Evolutionary conservation across 1,139 yeast genomes (phyloP), one percentile per base, ranked within the genome.

Genomic region (Blastobotrys ciferrii): DNA sequence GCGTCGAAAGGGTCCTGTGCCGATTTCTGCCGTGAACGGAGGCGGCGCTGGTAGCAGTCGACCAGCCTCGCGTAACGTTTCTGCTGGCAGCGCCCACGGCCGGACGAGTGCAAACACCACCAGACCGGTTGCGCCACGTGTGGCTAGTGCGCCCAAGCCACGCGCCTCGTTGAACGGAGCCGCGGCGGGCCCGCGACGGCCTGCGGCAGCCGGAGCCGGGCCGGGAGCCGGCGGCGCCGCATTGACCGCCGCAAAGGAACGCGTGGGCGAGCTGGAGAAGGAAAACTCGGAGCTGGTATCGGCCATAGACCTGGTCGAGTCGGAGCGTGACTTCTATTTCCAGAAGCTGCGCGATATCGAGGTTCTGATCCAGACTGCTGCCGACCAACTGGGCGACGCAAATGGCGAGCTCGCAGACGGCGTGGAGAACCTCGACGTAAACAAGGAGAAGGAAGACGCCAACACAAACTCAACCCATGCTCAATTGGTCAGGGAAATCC

Each of bases 301-400:
- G 53, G 61, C 65, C 6, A 55, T 61, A 3, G 68, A 64, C 41
- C 53, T 64, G 25, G 72, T 87, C 50, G 61, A 58, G 39, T 53
- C 64, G 0, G 98, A 94, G 64, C 78, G 98, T 53, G 86, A 87
- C 63, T 89, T 92, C 61, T 92, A 92, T 67, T 92, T 87, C 68
- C 84, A 85, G 60, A 92, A 92, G 68, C 73, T 92, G 47, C 78
- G 96, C 53, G 95, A 86, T 53, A 87, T 92, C 53, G 98, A 92
- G 67, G 80, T 88, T 31, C 69, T 91, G 46, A 78, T 85, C 17
- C 89, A 85, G 61, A 77, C 82, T 32, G 77, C 85, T 13, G 77
- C 76, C 49, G 86, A 81, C 47, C 64, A 72, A 42, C 59, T 77
- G 33, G 54, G 49, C 17, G 57, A 52, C 17, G 54, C 48, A 35